These are phyloP conservation scores for Picea sitchensis DNA, from an alignment of 75 land plant genomes.

Conservation along the genomic window DNA sequence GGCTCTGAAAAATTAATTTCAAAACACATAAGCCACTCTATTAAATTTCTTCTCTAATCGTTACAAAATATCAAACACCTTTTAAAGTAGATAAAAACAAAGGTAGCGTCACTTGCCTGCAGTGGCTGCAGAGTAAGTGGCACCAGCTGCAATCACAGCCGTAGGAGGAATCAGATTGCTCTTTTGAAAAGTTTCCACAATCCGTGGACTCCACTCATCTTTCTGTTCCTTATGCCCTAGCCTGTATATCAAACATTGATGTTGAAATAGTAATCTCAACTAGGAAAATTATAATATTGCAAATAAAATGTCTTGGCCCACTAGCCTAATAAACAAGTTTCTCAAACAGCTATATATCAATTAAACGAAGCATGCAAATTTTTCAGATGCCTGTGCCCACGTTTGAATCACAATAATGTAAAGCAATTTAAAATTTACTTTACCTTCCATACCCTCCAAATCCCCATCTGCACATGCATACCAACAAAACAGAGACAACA, in stretches of 20 bases:
- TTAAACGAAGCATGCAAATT: not conserved
- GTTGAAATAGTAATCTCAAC: not conserved
- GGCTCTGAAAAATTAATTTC: no score
- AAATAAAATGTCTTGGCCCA: not conserved
- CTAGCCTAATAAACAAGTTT: not conserved
- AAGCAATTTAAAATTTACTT: not conserved
- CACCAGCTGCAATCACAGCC: constrained; percentile 91
- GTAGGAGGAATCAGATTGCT: constrained; percentile 76
- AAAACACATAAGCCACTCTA: no score
- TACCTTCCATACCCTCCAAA: constrained; percentile 99
- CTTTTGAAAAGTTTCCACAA: constrained; percentile 79
- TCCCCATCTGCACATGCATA: constrained; percentile 77
- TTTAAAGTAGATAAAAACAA: no score
- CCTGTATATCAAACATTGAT: constrained; percentile 23
- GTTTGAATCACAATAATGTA: not conserved
- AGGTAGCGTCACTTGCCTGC: no score
- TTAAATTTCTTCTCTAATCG: no score
- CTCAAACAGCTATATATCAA: not conserved
- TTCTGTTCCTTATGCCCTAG: constrained; percentile 96
- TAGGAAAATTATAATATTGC: not conserved
- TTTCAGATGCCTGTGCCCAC: not conserved
- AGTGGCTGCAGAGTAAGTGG: constrained; percentile 79
- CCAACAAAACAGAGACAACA: constrained; percentile 8
- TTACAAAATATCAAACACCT: no score
- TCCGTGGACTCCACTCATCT: constrained; percentile 90